Evolutionary conservation across 2,329 filamentous ascomycete species (phyloP).

Genomic region (Harringtonia lauricola): DNA sequence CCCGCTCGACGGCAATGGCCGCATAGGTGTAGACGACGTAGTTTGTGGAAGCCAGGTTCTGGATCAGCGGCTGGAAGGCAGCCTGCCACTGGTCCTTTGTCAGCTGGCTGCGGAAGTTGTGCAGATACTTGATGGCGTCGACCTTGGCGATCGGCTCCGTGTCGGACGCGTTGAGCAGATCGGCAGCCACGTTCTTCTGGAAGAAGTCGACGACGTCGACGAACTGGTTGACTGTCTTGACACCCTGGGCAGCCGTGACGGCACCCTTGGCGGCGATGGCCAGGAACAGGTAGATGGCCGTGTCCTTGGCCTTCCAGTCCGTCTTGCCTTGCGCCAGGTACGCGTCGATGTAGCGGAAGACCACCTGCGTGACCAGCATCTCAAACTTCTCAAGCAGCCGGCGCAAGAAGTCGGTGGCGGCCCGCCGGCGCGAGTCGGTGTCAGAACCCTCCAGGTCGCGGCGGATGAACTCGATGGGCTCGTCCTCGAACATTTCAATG

Average conservation of each 20-base stretch:
- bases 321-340: conserved; percentile 70
- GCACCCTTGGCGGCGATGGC: conserved; percentile 88
- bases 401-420: conserved; percentile 87
- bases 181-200: conserved; percentile 81
- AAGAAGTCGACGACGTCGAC: conserved; percentile 94
- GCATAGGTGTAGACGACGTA: conserved; percentile 98
- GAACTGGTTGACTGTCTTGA: conserved; percentile 77
- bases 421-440: conserved; percentile 81
- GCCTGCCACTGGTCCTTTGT: conserved; percentile 86
- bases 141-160: conserved; percentile 85
- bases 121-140: conserved; percentile 95
- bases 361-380: conserved; percentile 71
- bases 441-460: conserved; percentile 93
- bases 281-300: conserved; percentile 92
- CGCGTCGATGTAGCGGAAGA: conserved; percentile 75
- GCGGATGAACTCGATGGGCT: conserved; percentile 96
- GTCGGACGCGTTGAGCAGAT: conserved; percentile 59
- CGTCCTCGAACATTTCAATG: conserved; percentile 92
- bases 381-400: conserved; percentile 87
- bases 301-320: conserved; percentile 97
- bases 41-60: conserved; percentile 79
- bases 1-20: conserved; percentile 89
- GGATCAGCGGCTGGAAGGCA: conserved; percentile 80
- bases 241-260: conserved; percentile 77
- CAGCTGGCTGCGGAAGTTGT: conserved; percentile 91